phyloP scores from a whole-genome alignment of 2,329 filamentous ascomycete genomes.

The Alternaria longipes region DNA sequence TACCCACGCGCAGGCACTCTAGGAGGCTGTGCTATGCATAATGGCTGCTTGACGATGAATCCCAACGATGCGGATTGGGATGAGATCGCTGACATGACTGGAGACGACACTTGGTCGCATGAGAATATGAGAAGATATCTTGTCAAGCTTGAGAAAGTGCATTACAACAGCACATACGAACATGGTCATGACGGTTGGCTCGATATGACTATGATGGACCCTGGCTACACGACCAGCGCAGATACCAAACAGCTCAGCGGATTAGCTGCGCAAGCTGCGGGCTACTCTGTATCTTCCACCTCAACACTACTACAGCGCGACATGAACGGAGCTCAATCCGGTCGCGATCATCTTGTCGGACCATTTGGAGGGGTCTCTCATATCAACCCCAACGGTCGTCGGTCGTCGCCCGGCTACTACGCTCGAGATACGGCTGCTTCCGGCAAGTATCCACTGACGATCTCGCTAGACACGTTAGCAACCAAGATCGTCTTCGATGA shows the following conservation, averaged over 20 bases:
- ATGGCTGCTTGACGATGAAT: conserved; percentile 62
- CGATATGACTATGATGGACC: conserved; percentile 37
- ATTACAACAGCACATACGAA: conserved; percentile 35
- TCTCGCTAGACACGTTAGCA: conserved; percentile 54
- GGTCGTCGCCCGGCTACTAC: not conserved
- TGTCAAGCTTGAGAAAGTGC: conserved; percentile 34
- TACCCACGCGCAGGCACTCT: conserved; percentile 68
- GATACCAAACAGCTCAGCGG: conserved; percentile 27
- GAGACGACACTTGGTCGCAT: conserved; percentile 66
- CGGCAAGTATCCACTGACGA: conserved; percentile 57
- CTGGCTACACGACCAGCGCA: conserved; percentile 26
- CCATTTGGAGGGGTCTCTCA: not conserved
- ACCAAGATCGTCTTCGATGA: not conserved
- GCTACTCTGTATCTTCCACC: not conserved
- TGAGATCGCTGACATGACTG: conserved; percentile 65
- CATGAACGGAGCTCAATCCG: not conserved
- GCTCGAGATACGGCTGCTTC: not conserved
- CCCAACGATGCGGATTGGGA: conserved; percentile 68
- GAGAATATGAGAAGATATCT: conserved; percentile 68
- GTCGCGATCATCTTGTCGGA: not conserved
- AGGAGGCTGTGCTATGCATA: conserved; percentile 68
- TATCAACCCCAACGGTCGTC: not conserved
- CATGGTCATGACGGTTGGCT: conserved; percentile 38
- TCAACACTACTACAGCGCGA: not conserved
- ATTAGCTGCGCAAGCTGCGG: conserved; percentile 10